phyloP scores from a whole-genome alignment of 2,329 filamentous ascomycete genomes.

The Bipolaris sorokiniana region DNA sequence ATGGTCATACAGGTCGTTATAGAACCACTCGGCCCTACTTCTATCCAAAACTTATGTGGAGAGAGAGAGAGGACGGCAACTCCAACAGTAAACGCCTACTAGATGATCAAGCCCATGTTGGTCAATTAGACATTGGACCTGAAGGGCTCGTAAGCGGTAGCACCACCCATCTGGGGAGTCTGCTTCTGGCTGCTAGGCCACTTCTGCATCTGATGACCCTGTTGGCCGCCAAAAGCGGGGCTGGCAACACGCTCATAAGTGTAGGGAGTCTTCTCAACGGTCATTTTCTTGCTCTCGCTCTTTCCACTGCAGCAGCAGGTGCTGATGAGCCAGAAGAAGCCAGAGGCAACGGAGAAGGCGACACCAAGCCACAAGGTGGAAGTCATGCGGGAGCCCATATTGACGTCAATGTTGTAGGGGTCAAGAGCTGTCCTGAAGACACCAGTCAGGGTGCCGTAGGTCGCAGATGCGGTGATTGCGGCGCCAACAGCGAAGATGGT shows the following conservation, averaged over 20 bases:
- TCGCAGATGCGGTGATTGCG: constrained; percentile 75
- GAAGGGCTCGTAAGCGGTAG: constrained; percentile 53
- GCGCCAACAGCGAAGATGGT: constrained; percentile 67
- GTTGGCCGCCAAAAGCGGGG: constrained; percentile 49
- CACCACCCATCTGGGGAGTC: constrained; percentile 32
- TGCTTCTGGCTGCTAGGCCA: constrained; percentile 26
- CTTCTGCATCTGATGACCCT: constrained; percentile 28
- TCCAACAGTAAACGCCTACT: too few species aligned
- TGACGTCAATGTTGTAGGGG: constrained; percentile 72
- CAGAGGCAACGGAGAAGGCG: constrained; percentile 74
- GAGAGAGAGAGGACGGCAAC: not conserved
- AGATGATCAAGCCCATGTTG: not conserved
- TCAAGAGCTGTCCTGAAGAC: constrained; percentile 71
- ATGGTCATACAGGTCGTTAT: constrained; percentile 22
- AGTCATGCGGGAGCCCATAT: constrained; percentile 73
- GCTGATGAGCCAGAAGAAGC: constrained; percentile 89
- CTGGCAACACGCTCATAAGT: constrained; percentile 63
- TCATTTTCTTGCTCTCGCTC: constrained; percentile 54
- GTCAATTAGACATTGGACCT: constrained; percentile 36
- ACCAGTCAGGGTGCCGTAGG: constrained; percentile 72
- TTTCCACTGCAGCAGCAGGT: constrained; percentile 88
- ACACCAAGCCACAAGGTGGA: constrained; percentile 78
- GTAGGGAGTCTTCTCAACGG: constrained; percentile 66
- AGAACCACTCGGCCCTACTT: not conserved
- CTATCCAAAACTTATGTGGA: not conserved